Base-by-base conservation (phyloP, 345 rosid species). In the Gossypium thurberi region DNA sequence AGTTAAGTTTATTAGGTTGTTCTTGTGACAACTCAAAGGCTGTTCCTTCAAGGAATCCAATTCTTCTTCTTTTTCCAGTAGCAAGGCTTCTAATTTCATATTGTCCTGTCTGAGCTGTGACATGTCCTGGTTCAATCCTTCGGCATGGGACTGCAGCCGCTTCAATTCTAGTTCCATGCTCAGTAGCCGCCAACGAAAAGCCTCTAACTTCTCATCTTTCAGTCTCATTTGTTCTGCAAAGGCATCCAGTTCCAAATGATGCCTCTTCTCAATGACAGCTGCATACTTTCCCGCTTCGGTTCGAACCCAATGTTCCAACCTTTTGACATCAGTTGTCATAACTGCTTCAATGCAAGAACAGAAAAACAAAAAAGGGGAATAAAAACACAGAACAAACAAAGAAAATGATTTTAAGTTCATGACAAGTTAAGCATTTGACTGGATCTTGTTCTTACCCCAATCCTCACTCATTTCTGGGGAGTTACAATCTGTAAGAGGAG, bases 171-270 rank as follows among this genome's bases (percentile, higher is more conserved):
- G 74, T 70, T 95, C 97, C 85, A 83, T 82, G 84, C 93, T 88
- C 81, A 90, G 81, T 73, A 86, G 68, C 78, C 78, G 84, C 96
- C 90, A 86, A n/a, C 84, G 91, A 47, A 79, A 82, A 64, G 86
- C 85, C 84, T 92, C 97, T 67, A 92, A 71, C 68, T 87, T 92
- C 78, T 95, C 96, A 65, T 90, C 96, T 81, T 91, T 90, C 58
- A 86, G 78, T 73, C 96, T 85, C 88, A 92, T 81, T 75, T 88
- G 88, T 76, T 92, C 90, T 9, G 84, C 85, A 81, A 87, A 89
- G 40, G 87, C 93, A 44, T 85, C 90, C 48, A 89, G 74, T 77
- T 90, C 98, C 52, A 80, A 70, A 65, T 83, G 93, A 80, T 87
- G 91, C 74, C 84, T 83, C 81, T 83, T 88, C 85, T 85, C 89